These are phyloP conservation scores for Vitis hybrid DNA, from an alignment of 177 flowering plant genomes.

Conservation along the genomic window DNA sequence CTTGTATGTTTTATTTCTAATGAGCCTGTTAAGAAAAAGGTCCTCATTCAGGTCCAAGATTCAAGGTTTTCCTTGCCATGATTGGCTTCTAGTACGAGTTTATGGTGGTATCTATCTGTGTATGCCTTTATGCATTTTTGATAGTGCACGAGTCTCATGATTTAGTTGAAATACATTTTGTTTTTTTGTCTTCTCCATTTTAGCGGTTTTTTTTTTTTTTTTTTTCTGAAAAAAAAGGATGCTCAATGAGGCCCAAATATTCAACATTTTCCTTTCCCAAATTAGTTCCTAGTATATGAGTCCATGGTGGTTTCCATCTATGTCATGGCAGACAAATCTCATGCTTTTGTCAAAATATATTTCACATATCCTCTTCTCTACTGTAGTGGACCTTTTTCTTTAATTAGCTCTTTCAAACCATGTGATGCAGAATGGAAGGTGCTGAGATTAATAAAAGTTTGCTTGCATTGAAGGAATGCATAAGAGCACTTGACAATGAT, in stretches of 20 bases:
- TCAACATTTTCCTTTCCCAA: too few relatives aligned
- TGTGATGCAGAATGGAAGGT: constrained; percentile 78
- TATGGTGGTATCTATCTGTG: neutral
- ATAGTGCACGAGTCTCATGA: neutral
- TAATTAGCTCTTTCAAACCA: too few relatives aligned
- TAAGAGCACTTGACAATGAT: constrained; percentile 92
- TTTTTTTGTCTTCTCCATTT: too few relatives aligned
- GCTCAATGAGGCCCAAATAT: too few relatives aligned
- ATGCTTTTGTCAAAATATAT: neutral
- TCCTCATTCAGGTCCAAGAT: neutral
- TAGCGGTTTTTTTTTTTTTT: too few relatives aligned
- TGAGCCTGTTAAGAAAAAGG: neutral
- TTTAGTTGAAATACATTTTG: too few relatives aligned
- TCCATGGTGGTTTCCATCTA: too few relatives aligned
- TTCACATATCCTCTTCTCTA: neutral
- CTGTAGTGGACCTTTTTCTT: neutral
- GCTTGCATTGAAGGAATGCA: constrained; percentile 90
- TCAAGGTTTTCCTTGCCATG: neutral
- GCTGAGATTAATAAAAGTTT: constrained; percentile 92
- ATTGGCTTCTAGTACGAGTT: neutral
- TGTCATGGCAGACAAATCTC: neutral
- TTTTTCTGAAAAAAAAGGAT: too few relatives aligned
- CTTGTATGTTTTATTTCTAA: neutral
- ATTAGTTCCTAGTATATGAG: too few relatives aligned
- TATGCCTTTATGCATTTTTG: neutral